phyloP scores from a whole-genome alignment of 805 yeast genomes.

The Pichia exigua region DNA sequence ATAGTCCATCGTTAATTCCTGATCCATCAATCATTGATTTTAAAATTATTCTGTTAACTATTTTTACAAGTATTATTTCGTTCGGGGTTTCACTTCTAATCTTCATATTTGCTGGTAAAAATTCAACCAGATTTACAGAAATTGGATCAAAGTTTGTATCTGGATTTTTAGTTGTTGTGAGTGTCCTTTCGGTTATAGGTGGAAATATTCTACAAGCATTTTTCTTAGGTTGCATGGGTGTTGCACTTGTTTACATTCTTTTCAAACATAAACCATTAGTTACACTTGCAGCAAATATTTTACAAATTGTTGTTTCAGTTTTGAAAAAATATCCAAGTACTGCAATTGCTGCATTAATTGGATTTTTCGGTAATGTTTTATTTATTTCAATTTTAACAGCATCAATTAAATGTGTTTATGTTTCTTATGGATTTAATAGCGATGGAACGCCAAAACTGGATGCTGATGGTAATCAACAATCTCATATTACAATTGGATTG shows the following conservation, averaged over 20 bases:
- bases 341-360: constrained; percentile 33
- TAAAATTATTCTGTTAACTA: constrained; percentile 46
- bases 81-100: constrained; percentile 51
- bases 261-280: constrained; percentile 24
- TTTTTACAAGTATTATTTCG: constrained; percentile 54
- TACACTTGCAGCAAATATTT: constrained; percentile 22
- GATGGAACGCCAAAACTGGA: constrained; percentile 10
- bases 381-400: constrained; percentile 5
- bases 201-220: neutral
- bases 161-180: constrained; percentile 39
- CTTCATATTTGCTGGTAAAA: constrained; percentile 51
- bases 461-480: constrained; percentile 12
- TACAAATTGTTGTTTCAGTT: constrained; percentile 55
- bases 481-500: constrained; percentile 37
- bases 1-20: neutral
- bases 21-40: constrained; percentile 1
- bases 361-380: constrained; percentile 20
- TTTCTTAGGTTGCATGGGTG: constrained; percentile 16
- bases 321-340: constrained; percentile 66
- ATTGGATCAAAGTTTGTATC: constrained; percentile 62
- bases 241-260: constrained; percentile 53
- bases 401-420: constrained; percentile 7
- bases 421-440: constrained; percentile 12
- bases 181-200: neutral
- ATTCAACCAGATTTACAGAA: constrained; percentile 60